Evolutionary conservation across 192 early-diverging fungal genomes (phyloP), one percentile per base, ranked within the genome.

Genomic region (Spizellomyces punctatus): DNA sequence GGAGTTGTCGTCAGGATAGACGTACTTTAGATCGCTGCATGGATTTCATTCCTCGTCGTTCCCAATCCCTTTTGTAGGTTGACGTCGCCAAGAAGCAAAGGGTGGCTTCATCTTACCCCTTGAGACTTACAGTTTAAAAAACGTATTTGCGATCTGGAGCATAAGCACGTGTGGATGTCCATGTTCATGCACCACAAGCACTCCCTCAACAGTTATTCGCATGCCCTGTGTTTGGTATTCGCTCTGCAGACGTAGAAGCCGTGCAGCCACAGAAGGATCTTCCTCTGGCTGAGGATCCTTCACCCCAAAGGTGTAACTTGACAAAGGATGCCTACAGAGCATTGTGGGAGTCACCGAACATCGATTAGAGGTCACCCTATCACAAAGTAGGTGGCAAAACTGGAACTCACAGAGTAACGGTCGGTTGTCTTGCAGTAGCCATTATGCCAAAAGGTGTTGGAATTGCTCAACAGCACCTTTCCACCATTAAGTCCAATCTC

Each of bases 121-220:
- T 4, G 0, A 8, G 10, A 76, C 85, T 72, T 74, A 91, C 90
- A 93, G 73, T 75, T 90, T 89, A 74, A 91, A 92, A 73, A 89
- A 92, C 0, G 81, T 78, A 72, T 90, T 89, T 41, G 85, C 89
- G 63, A 90, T 89, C 70, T 91, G 89, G 46, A 93, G 70, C 86
- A 93, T 85, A 10, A 93, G 78, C 8, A 93, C 89, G 65, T 93
- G 91, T 10, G 92, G 92, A 78, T 91, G 90, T 59, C 84, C 86
- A 72, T 92, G 89, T 59, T 91, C 89, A 76, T 93, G 91, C 46
- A 93, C 89, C 2, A 93, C 83, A 22, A 93, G 68, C 8, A 93
- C 86, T 2, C 78, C 92, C 70, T 91, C 90, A 10, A 93, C 92
- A 8, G 88, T 89, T 17, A 78, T 66, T 60, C 92, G 79, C 82